Conservation (phyloP, 2,329 filamentous ascomycete genomes). For the Pseudonectria foliicola region DNA sequence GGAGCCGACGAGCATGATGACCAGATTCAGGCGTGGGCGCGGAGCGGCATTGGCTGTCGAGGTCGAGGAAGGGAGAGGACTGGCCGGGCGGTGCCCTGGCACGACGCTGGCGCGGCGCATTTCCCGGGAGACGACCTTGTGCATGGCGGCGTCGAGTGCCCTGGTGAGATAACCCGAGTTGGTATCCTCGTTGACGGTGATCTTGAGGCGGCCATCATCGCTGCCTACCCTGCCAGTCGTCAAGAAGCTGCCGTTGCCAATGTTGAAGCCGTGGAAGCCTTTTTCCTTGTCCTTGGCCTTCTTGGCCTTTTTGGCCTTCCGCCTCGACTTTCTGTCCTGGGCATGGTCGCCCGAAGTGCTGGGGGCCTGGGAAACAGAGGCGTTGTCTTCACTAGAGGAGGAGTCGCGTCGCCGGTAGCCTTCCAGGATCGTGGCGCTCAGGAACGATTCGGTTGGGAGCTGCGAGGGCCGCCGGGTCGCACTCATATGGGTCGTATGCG, state of each 20-base stretch:
- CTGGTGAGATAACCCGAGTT: constrained; percentile 68
- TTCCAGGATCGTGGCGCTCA: constrained; percentile 22
- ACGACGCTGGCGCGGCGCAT: constrained; percentile 1
- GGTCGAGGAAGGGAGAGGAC: constrained; percentile 21
- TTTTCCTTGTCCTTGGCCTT: constrained; percentile 18
- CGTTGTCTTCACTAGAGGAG: constrained; percentile 16
- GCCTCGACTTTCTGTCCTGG: constrained; percentile 2
- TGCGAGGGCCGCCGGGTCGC: not conserved
- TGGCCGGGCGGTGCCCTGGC: constrained; percentile 7
- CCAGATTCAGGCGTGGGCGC: constrained; percentile 61
- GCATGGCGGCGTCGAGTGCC: constrained; percentile 58
- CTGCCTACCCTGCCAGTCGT: constrained; percentile 56
- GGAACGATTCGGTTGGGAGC: constrained; percentile 14
- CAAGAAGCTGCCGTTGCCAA: constrained; percentile 57
- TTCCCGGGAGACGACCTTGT: constrained; percentile 23
- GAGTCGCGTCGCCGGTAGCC: constrained; percentile 13
- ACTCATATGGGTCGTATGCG: not conserved
- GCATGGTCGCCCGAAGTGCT: not conserved
- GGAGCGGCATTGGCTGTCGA: constrained; percentile 25
- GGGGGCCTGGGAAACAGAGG: constrained; percentile 6
- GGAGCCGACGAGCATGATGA: constrained; percentile 77
- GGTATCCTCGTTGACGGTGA: constrained; percentile 63
- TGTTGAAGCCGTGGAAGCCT: constrained; percentile 38
- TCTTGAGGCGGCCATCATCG: constrained; percentile 62
- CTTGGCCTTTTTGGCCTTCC: constrained; percentile 1